Percentiles rank a stretch among this genome's conserved stretches.
Evolutionary conservation across 73 alveolate genomes (phyloP).

Genomic region (Paramecium sexaurelia): DNA sequence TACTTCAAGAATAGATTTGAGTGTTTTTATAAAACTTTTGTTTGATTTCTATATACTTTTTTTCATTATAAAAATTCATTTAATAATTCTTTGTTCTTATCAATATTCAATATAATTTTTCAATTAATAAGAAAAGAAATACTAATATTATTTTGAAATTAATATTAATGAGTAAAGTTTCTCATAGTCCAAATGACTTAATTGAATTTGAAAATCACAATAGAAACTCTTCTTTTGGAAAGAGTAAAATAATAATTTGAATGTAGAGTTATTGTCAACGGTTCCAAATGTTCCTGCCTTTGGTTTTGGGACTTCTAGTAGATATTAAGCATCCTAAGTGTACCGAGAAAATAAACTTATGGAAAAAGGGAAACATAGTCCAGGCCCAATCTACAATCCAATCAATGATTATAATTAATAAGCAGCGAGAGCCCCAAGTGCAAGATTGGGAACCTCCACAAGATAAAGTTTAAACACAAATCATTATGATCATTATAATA

Average conservation of each 20-base stretch:
- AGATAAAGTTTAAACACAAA: background rate
- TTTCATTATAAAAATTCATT: background rate
- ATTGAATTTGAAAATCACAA: slow-evolving; percentile 31
- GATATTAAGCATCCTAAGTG: slow-evolving; percentile 32
- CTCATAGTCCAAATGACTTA: slow-evolving; percentile 20
- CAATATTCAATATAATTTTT: background rate
- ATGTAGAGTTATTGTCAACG: background rate
- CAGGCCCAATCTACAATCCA: slow-evolving; percentile 42
- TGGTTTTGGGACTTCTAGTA: background rate
- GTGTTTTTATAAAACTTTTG: background rate
- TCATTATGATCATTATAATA: slow-evolving; percentile 10
- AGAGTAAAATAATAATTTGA: background rate
- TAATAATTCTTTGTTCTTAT: background rate
- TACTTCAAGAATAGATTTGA: background rate
- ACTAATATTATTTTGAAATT: background rate
- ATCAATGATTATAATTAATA: background rate
- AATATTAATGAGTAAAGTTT: background rate
- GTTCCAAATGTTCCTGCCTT: slow-evolving; percentile 23
- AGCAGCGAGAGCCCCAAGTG: slow-evolving; percentile 13
- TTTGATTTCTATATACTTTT: background rate
- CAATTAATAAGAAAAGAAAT: background rate
- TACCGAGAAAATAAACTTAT: background rate
- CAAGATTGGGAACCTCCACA: background rate
- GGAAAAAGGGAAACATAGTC: slow-evolving; percentile 35
- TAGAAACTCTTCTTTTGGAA: slow-evolving; percentile 49